Evolutionary conservation across 306 rosid species (phyloP), one percentile per base, ranked within the genome.

Genomic region (Fragaria ananassa): DNA sequence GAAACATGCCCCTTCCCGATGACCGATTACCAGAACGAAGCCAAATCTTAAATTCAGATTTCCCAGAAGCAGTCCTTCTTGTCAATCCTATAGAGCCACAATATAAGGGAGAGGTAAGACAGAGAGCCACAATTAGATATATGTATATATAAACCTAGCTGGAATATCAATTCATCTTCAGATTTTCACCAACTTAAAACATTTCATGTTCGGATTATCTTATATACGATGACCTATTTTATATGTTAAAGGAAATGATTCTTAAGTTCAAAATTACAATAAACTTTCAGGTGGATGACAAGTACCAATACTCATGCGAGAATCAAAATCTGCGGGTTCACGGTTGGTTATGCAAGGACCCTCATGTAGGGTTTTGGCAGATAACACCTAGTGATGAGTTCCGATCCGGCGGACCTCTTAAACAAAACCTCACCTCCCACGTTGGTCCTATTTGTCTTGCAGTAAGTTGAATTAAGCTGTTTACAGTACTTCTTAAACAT

Each of bases 1-100:
- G 98, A 76, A 86, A 56, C 80, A 93, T 93, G 98, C 98, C 98
- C 1, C 83, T 87, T 64, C 96, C 98, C 0, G 98, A 91, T 18
- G 98, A 93, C 34, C 90, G 98, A 4, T 74, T 21, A 13, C 78
- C 81, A 0, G 86, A 39, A 7, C 81, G 96, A 88, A 83, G 96
- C 31, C 68, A 85, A 83, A 85, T 60, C 45, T 76, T 93, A 2
- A 96, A 91, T 1, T 79, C 75, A 1, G 97, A 91, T 1, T 80
- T 76, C 31, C 96, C 97, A 0, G 98, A 93, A 83, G 96, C 96
- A 42, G 93, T 93, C 14, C 88, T 80, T 12, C 97, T 93, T 64
- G 82, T 90, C 37, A 47, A 93, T 76, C 98, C 98, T 0, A 29
- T 91, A 0, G 97, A 93, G 76, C 88, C 94, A 0, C 81, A 91